phyloP scores from a whole-genome alignment of 768 basidiomycete genomes.

The Lactarius akahatsu region DNA sequence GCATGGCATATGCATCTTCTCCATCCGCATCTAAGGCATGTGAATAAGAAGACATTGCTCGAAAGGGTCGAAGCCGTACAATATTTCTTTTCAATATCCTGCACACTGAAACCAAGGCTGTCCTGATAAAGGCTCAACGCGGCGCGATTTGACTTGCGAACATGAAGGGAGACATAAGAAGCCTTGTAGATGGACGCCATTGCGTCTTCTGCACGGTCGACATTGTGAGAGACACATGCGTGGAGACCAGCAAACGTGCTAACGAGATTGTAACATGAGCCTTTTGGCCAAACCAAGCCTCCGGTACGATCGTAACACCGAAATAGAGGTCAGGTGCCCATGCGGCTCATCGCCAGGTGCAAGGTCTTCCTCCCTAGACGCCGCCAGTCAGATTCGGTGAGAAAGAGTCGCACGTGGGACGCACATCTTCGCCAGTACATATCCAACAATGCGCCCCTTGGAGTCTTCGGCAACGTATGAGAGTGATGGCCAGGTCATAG shows the following conservation, averaged over 20 bases:
- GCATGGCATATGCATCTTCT: slow-evolving; percentile 93
- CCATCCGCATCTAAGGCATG: slow-evolving; percentile 77
- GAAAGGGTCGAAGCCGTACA: slow-evolving; percentile 55
- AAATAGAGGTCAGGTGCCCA: slow-evolving; percentile 96
- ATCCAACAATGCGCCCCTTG: slow-evolving; percentile 88
- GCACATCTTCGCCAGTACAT: slow-evolving; percentile 95
- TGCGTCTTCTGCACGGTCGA: slow-evolving; percentile 64
- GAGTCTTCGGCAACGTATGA: slow-evolving; percentile 92
- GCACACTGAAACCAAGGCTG: slow-evolving; percentile 85
- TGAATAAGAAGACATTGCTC: slow-evolving; percentile 13
- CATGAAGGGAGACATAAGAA: slow-evolving; percentile 82
- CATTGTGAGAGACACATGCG: neutral
- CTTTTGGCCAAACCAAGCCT: slow-evolving; percentile 93
- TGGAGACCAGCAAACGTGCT: slow-evolving; percentile 35
- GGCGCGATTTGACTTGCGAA: slow-evolving; percentile 92
- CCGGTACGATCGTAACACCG: slow-evolving; percentile 85
- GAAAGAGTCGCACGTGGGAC: slow-evolving; percentile 29
- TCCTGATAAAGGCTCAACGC: slow-evolving; percentile 88
- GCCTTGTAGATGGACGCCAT: slow-evolving; percentile 90
- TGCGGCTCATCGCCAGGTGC: slow-evolving; percentile 63
- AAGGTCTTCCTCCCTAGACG: slow-evolving; percentile 59
- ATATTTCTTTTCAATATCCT: slow-evolving; percentile 83
- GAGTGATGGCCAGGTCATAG: slow-evolving; percentile 86
- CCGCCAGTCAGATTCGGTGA: slow-evolving; percentile 3
- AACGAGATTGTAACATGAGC: slow-evolving; percentile 91